These are phyloP conservation scores for Escallonia rubra DNA, from an alignment of 129 eudicot species.

Conservation along the genomic window DNA sequence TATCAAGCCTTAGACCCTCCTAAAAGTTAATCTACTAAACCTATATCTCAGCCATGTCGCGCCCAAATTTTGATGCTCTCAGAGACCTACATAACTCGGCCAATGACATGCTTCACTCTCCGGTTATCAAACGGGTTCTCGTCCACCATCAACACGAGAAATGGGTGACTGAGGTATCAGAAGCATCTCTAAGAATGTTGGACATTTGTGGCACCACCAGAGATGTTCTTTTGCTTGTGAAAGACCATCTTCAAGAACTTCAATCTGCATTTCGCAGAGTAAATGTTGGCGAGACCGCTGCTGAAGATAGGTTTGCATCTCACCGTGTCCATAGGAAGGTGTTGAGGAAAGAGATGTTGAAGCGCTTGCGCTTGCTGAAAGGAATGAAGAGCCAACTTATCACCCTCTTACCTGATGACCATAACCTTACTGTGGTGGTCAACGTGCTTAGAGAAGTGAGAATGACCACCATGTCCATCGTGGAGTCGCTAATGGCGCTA, in stretches of 20 bases:
- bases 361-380: slow-evolving; percentile 47
- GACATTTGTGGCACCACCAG: slow-evolving; percentile 68
- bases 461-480: slow-evolving; percentile 35
- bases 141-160: slow-evolving; percentile 34
- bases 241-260: slow-evolving; percentile 70
- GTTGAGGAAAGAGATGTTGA: slow-evolving; percentile 53
- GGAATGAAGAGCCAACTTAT: slow-evolving; percentile 22
- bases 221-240: slow-evolving; percentile 52
- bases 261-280: slow-evolving; percentile 53
- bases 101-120: slow-evolving; percentile 62
- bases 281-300: slow-evolving; percentile 22
- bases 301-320: slow-evolving; percentile 36
- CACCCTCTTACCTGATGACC: slow-evolving; percentile 19
- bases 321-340: slow-evolving; percentile 50
- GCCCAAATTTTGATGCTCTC: slow-evolving; percentile 45
- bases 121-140: slow-evolving; percentile 36
- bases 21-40: neutral
- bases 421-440: slow-evolving; percentile 43
- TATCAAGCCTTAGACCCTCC: neutral
- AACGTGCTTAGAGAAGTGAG: slow-evolving; percentile 65
- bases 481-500: slow-evolving; percentile 58
- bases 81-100: slow-evolving; percentile 66
- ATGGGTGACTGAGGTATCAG: slow-evolving; percentile 57
- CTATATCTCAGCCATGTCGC: slow-evolving; percentile 30
- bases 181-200: slow-evolving; percentile 62